Evolutionary conservation across 306 rosid genomes (phyloP).

Genomic region (Prunus mongolica): DNA sequence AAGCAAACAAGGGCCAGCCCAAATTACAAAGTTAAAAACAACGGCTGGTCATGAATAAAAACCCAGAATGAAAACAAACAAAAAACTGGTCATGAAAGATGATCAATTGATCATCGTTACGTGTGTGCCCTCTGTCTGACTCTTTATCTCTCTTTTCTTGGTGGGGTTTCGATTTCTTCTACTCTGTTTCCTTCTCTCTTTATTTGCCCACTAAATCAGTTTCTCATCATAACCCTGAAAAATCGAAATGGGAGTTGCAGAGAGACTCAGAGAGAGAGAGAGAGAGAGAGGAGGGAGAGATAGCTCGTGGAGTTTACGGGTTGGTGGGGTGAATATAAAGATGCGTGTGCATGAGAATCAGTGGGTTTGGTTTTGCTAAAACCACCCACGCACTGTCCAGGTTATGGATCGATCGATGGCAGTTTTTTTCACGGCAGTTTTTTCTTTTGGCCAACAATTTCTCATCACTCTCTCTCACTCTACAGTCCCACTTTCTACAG

Average conservation of each 20-base stretch:
- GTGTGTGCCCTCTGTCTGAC: no score
- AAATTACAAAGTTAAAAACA: slow-evolving; percentile 12
- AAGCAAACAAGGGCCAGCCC: slow-evolving; percentile 11
- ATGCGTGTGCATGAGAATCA: slow-evolving; percentile 41
- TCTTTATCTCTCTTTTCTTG: no score
- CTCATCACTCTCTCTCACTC: neutral
- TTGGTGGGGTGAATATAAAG: slow-evolving; percentile 39
- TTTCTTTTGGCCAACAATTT: neutral
- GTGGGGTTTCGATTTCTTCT: neutral
- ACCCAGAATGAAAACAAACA: neutral
- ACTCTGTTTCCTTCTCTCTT: slow-evolving; percentile 10
- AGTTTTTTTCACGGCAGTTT: slow-evolving; percentile 6
- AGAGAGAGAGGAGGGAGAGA: slow-evolving; percentile 13
- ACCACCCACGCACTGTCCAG: slow-evolving; percentile 8
- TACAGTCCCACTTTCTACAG: neutral
- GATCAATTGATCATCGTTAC: neutral
- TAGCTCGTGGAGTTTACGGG: slow-evolving; percentile 22
- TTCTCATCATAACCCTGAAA: slow-evolving; percentile 40
- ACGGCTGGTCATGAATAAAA: neutral
- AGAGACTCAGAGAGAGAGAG: slow-evolving; percentile 13
- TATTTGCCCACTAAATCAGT: slow-evolving; percentile 40
- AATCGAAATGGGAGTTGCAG: slow-evolving; percentile 38
- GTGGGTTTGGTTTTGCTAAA: slow-evolving; percentile 49
- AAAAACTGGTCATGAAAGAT: neutral
- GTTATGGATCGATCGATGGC: slow-evolving; percentile 7